These are phyloP conservation scores for Bidens hawaiensis DNA, from an alignment of 140 eudicot species.

Conservation along the genomic window DNA sequence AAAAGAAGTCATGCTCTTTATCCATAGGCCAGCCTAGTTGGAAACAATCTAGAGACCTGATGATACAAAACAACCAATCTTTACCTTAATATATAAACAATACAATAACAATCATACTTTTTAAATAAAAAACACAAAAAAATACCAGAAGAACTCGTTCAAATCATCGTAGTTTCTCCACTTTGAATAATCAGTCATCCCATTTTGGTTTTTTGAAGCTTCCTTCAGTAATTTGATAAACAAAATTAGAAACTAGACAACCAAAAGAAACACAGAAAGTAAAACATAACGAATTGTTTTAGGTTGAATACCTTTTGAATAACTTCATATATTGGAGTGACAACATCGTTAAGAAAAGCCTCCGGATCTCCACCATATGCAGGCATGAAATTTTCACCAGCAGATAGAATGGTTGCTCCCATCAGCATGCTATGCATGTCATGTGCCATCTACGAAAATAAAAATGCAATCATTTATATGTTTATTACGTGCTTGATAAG, in stretches of 20 bases:
- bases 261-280: not conserved
- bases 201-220: conserved; percentile 80
- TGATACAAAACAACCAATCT: conserved; percentile 12
- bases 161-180: conserved; percentile 99
- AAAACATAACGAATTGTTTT: not conserved
- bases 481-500: no score
- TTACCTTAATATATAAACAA: conserved; percentile 9
- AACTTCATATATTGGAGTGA: conserved; percentile 71
- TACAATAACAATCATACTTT: conserved; percentile 1
- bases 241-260: conserved; percentile 23
- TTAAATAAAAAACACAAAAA: not conserved
- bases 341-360: conserved; percentile 63
- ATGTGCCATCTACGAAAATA: conserved; percentile 72
- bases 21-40: conserved; percentile 96
- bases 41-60: conserved; percentile 87
- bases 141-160: conserved; percentile 87
- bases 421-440: conserved; percentile 83
- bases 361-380: conserved; percentile 71
- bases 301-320: conserved; percentile 60
- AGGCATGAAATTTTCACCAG: conserved; percentile 73
- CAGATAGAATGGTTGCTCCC: conserved; percentile 67
- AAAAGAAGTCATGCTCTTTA: conserved; percentile 82
- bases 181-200: conserved; percentile 83
- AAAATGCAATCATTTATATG: conserved; percentile 2
- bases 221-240: conserved; percentile 58